Base-by-base conservation (phyloP, 129 eudicot genomes). In the Gnaphalium uliginosum region DNA sequence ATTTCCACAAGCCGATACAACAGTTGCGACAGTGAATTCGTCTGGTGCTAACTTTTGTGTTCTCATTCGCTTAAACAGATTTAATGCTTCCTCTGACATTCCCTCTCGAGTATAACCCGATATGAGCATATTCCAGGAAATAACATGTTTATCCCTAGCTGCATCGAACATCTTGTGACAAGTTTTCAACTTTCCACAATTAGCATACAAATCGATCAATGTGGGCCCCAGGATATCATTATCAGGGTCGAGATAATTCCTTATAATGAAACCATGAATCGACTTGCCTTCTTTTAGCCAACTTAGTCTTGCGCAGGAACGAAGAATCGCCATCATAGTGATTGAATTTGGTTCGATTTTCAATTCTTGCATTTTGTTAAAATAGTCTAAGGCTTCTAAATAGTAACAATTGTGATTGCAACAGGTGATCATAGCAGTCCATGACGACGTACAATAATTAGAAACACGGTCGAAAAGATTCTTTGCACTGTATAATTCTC, bases 51-150 rank as follows among this genome's bases (percentile, higher is more conserved):
- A 79, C 43, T 70, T 68, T 57, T 41, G 66, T 11, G 17, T 30
- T 48, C 69, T 58, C 97, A 89, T 91, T 75, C 75, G 81, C 54
- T 71, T 76, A 50, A 88, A 89, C 11, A 89, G 85, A 61, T 76
- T 30, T 23, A 89, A 61, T 4, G 90, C 90, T 35, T 91, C 81
- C 8, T 73, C 86, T 22, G 78, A 32, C 84, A 78, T 79, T 9
- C 89, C 86, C 71, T 89, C 85, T 72, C 78, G 79, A 29, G 73
- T 69, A 65, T 83, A 88, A 26, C 88, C 86, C 30, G 96, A 86
- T 73, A 91, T 85, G 75, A 91, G 82, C 78, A 89, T 79, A 62
- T 91, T 91, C 97, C 96, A 91, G 25, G 87, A 83, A 25, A 91
- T 66, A 0, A 82, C 66, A 69, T 83, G 81, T 68, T 75, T 81